Percentiles rank a stretch among this genome's conserved stretches.
Conservation (phyloP, 768 basidiomycete genomes). For the Porpolomopsis calyptriformis region DNA sequence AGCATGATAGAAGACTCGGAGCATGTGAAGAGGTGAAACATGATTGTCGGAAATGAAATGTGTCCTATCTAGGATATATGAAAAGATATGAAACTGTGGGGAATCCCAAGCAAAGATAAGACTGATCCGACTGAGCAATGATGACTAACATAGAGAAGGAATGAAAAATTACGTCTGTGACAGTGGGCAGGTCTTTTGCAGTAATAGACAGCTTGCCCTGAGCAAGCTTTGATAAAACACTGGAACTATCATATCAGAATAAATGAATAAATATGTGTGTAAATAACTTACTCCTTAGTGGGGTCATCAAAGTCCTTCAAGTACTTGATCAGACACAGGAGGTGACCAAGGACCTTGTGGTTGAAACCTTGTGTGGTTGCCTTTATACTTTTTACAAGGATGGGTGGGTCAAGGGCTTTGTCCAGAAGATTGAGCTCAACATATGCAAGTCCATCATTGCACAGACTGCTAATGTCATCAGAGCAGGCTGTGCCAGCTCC, state of each 20-base stretch:
- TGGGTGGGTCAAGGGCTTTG: conserved; percentile 2
- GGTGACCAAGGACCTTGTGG: conserved; percentile 5
- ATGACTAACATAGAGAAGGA: no score
- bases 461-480: conserved; percentile 5
- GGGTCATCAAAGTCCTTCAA: conserved; percentile 6
- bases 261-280: not conserved
- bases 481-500: not conserved
- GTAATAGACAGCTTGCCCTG: not conserved
- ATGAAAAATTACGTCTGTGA: no score
- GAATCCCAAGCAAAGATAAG: no score
- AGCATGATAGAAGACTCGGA: no score
- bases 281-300: not conserved
- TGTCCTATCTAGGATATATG: no score
- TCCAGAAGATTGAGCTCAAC: not conserved
- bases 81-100: no score
- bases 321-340: conserved; percentile 5
- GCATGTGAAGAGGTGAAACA: no score
- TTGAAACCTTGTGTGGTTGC: conserved; percentile 3
- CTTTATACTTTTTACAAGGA: conserved; percentile 6
- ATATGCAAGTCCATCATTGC: conserved; percentile 3
- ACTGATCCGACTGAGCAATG: no score
- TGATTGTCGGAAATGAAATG: no score
- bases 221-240: not conserved
- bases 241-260: not conserved
- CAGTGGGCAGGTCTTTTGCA: not conserved